Conservation (phyloP, 2,329 filamentous ascomycete genomes). For the Chaetomiaceae sp. region DNA sequence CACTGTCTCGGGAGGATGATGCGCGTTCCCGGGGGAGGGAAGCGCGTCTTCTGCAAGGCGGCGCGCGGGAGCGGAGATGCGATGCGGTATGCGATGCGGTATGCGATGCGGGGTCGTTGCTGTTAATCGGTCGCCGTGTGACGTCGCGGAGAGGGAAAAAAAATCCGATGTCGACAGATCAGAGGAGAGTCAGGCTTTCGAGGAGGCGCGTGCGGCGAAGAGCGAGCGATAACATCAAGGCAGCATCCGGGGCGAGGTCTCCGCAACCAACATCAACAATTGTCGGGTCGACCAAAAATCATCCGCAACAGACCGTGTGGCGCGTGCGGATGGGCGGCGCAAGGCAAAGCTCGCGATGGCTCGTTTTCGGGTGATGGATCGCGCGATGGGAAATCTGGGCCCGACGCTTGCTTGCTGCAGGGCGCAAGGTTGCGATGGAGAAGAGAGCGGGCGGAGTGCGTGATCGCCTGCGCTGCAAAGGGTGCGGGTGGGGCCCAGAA, state of each 20-base stretch:
- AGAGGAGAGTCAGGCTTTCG: conserved; percentile 12
- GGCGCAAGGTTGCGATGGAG: conserved; percentile 26
- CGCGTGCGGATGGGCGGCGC: conserved; percentile 8
- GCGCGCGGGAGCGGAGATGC: neutral
- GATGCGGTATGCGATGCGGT: conserved; percentile 7
- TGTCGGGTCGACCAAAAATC: neutral
- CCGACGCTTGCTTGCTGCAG: conserved; percentile 17
- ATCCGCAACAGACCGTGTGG: neutral
- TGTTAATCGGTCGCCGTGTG: conserved; percentile 11
- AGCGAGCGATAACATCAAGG: neutral
- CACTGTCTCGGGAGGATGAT: conserved; percentile 40
- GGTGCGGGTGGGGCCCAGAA: conserved; percentile 17
- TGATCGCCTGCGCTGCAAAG: conserved; percentile 23
- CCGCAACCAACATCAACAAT: conserved; percentile 1
- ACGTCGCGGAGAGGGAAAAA: conserved; percentile 14
- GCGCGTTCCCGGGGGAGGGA: conserved; percentile 31
- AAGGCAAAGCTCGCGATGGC: conserved; percentile 11
- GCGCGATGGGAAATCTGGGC: conserved; percentile 24
- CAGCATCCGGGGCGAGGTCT: neutral
- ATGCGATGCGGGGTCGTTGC: neutral
- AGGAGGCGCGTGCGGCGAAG: conserved; percentile 3
- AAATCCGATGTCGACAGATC: conserved; percentile 12
- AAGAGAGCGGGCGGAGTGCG: conserved; percentile 22
- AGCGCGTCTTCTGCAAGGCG: conserved; percentile 30
- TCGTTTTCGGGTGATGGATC: conserved; percentile 16